Percentiles rank a stretch among this genome's conserved stretches.
Evolutionary conservation across 306 rosid genomes (phyloP).

Genomic region (Citrullus colocynthis): DNA sequence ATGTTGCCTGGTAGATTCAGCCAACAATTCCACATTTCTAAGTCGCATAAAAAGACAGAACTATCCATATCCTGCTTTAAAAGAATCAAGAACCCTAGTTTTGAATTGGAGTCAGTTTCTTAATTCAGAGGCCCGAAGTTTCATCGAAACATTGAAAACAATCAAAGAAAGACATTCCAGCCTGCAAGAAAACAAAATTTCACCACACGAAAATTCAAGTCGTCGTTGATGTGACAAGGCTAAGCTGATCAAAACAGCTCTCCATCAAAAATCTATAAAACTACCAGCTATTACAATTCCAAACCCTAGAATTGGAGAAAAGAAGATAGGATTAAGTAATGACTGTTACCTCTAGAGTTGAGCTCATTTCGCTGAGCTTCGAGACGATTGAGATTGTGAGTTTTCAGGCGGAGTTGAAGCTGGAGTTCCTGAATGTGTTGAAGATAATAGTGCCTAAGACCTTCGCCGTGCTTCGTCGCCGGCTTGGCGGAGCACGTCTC

Average conservation of each 20-base stretch:
- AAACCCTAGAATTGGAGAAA: background rate
- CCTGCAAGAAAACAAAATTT: background rate
- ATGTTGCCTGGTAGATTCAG: too few species aligned
- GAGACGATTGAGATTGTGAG: constrained; percentile 92
- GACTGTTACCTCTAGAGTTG: constrained; percentile 54
- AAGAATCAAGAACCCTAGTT: background rate
- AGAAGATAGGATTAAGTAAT: background rate
- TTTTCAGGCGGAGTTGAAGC: constrained; percentile 79
- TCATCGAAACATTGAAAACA: background rate
- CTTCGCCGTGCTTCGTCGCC: constrained; percentile 68
- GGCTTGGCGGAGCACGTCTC: constrained; percentile 65
- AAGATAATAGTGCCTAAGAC: constrained; percentile 75
- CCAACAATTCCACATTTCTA: background rate
- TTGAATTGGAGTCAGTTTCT: background rate
- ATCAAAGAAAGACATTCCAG: background rate
- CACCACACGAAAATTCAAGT: background rate
- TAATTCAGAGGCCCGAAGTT: background rate
- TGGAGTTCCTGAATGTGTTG: constrained; percentile 84
- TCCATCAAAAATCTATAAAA: background rate
- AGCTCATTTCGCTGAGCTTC: constrained; percentile 95
- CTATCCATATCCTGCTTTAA: background rate
- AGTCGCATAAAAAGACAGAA: background rate
- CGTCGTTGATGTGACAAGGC: background rate
- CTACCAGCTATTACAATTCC: background rate
- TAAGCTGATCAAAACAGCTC: background rate